Percentiles rank a stretch among this genome's conserved stretches.
Evolutionary conservation across 106 monocot species (phyloP).

Genomic region (Hemerocallis citrina): DNA sequence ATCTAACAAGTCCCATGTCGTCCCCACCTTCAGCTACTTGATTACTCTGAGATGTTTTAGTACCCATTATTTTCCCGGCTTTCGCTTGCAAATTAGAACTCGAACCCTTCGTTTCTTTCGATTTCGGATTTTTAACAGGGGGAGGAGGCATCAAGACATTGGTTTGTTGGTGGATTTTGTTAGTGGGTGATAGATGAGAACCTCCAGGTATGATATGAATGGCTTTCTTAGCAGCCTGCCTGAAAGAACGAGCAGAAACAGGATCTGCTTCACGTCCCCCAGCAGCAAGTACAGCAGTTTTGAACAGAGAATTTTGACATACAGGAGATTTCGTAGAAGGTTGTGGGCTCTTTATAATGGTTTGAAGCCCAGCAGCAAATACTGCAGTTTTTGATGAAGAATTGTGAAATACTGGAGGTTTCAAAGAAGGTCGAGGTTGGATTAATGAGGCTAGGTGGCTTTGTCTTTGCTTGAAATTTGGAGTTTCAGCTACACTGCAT

Average conservation of each 20-base stretch:
- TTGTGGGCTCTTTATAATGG: neutral
- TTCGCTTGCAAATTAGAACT: neutral
- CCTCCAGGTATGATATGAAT: slow-evolving; percentile 11
- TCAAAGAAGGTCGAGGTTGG: too few relatives aligned
- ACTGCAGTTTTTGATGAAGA: too few relatives aligned
- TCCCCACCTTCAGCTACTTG: neutral
- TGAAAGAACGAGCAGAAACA: slow-evolving; percentile 4
- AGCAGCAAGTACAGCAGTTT: slow-evolving; percentile 18
- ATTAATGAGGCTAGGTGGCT: too few relatives aligned
- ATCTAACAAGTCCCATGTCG: neutral
- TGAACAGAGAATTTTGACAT: slow-evolving; percentile 5
- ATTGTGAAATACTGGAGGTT: too few relatives aligned
- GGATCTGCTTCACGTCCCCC: slow-evolving; percentile 8
- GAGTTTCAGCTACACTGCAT: too few relatives aligned
- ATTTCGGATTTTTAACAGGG: neutral
- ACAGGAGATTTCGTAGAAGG: neutral
- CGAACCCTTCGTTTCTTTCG: neutral
- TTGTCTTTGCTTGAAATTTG: too few relatives aligned
- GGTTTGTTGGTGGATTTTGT: neutral
- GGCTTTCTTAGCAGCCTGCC: slow-evolving; percentile 2
- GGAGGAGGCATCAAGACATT: neutral
- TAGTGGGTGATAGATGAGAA: neutral
- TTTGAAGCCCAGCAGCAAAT: too few relatives aligned
- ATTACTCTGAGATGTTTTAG: neutral
- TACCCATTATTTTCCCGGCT: neutral